Base-by-base conservation (phyloP, 1,139 yeast genomes). In the Candida glucosophila region DNA sequence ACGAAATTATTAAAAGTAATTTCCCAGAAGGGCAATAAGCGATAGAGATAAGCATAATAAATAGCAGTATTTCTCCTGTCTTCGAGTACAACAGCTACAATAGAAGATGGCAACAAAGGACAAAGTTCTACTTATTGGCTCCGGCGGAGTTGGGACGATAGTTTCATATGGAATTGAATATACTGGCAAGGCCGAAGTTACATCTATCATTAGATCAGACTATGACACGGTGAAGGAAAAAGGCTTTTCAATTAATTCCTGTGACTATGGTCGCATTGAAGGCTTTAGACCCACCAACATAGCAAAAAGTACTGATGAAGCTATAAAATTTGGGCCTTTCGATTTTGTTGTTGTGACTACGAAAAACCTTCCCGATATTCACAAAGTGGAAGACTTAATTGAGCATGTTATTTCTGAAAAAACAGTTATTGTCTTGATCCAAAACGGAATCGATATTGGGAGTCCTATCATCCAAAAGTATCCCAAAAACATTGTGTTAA, bases 391-490 rank as follows among this genome's bases (percentile, higher is more conserved):
- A 29, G 46, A 42, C 9, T 17, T 39, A 23, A 29, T 36, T 4
- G 35, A 19, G 9, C 32, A 39, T 4, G 45, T 35, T 12, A 33
- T 43, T 11, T 30, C 39, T 9, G 21, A 18, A 5, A 27, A 26
- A 10, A 34, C 44, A 9, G 31, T 31, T 7, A 30, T 43, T 15
- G 32, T 42, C 16, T 34, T 43, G 18, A 25, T 42, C 23, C 48
- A 43, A 24, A 37, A 41, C 14, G 58, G 52, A 20, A 47, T 47
- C 25, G 57, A 53, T 15, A 33, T 50, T 22, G 46, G 43, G 3
- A 50, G 45, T 28, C 53, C 47, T 6, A 47, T 55, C 2, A 40
- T 53, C 15, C 58, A 55, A 17, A 45, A 52, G 4, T 44, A 52
- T 20, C 55, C 54, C 5, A 55, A 53, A 34, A 43, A 43, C 23